Evolutionary conservation across 805 yeast species (phyloP).

Genomic region (Metschnikowia noctiluminum): DNA sequence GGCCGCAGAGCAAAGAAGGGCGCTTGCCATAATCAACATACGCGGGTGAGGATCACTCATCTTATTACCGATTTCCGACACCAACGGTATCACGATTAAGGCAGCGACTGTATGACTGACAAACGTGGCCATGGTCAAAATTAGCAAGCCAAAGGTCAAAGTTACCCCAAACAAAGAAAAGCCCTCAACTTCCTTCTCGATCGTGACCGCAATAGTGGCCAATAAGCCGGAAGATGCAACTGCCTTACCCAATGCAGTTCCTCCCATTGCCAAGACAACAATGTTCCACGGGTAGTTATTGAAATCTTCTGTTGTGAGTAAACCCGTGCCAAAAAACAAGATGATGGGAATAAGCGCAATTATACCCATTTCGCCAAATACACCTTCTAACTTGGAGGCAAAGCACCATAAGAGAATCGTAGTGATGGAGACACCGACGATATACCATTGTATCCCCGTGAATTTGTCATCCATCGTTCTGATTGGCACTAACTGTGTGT

Average conservation of each 20-base stretch:
- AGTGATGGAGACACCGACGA: slow-evolving; percentile 37
- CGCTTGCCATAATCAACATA: slow-evolving; percentile 63
- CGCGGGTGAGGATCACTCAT: slow-evolving; percentile 81
- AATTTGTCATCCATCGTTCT: slow-evolving; percentile 46
- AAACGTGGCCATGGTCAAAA: slow-evolving; percentile 85
- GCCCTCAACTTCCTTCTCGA: slow-evolving; percentile 39
- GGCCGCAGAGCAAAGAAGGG: slow-evolving; percentile 82
- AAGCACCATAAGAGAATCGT: slow-evolving; percentile 52
- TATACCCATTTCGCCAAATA: slow-evolving; percentile 49
- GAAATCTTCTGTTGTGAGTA: slow-evolving; percentile 45
- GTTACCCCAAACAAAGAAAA: slow-evolving; percentile 44
- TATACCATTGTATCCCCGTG: slow-evolving; percentile 43
- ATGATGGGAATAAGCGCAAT: slow-evolving; percentile 47
- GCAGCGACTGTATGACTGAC: slow-evolving; percentile 98
- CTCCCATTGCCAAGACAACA: slow-evolving; percentile 54
- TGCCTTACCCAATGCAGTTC: slow-evolving; percentile 51
- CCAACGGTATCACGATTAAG: slow-evolving; percentile 83
- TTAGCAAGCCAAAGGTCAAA: slow-evolving; percentile 64
- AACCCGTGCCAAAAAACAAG: slow-evolving; percentile 48
- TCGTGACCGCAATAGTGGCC: slow-evolving; percentile 43
- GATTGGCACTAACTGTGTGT: slow-evolving; percentile 45
- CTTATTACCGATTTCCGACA: slow-evolving; percentile 81
- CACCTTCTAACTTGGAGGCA: slow-evolving; percentile 37
- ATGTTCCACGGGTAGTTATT: slow-evolving; percentile 55
- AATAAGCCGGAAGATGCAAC: slow-evolving; percentile 48